Evolutionary conservation across 1,284 basidiomycete species (phyloP), one percentile per base, ranked within the genome.

Genomic region (Ustanciosporium gigantosporum): DNA sequence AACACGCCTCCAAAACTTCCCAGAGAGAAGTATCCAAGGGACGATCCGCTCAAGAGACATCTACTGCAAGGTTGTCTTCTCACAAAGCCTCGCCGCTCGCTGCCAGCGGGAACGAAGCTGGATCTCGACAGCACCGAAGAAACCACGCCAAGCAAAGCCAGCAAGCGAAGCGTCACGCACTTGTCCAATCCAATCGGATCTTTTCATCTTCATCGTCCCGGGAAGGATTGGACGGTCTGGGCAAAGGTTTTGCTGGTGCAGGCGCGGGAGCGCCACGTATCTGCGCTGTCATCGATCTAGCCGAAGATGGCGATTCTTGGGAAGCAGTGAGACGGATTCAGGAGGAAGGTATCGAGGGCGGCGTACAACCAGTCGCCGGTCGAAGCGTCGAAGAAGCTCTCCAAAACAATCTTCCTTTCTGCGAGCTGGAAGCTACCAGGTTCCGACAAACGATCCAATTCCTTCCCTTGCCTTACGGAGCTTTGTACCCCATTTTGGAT

Each of bases 361-460:
- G 70, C 9, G 55, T 74, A 15, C 39, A 56, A 38, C 48, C 62
- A 7, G 66, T 73, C 11, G 37, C 52, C 1, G 73, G 72, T 7
- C 44, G 53, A 15, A 67, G 70, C 42, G 64, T 61, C 14, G 58
- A 69, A 1, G 67, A 73, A 19, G 70, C 70, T 0, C 41, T 47
- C 7, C 34, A 36, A 2, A 24, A 44, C 20, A 40, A 47, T 8
- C 20, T 44, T 25, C 41, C 70, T 7, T 66, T 52, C 40, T 66
- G 62, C 35, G 71, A 76, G 44, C 51, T 76, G 25, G 71, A 74
- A 71, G 88, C 86, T 32, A 87, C 88, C 36, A 85, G 90, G 9
- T 95, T 91, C 82, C 90, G 89, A 78, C 90, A 92, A 0, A 88
- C 87, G 3, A 80, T 96, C 1, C 91, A 95, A 73, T 88, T 95